phyloP scores from a whole-genome alignment of 2,329 filamentous ascomycete genomes.

The Phaeosphaeria sp. region DNA sequence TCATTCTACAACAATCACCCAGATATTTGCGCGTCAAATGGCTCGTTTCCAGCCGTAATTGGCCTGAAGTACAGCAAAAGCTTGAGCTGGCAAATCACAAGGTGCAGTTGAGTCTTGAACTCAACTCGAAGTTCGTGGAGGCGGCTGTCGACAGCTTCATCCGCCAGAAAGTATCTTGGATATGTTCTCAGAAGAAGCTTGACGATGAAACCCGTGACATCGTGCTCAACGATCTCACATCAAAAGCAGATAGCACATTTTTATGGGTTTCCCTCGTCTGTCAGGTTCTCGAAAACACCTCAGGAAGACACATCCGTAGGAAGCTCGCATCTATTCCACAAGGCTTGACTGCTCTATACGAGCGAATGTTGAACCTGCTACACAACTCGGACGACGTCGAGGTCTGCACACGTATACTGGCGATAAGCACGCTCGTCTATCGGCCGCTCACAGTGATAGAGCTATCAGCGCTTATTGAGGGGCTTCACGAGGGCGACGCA shows the following conservation, averaged over 20 bases:
- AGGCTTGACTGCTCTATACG: slow-evolving; percentile 49
- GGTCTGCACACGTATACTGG: slow-evolving; percentile 48
- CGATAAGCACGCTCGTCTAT: slow-evolving; percentile 35
- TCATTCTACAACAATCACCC: not conserved
- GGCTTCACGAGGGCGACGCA: slow-evolving; percentile 9
- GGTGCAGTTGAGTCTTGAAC: slow-evolving; percentile 38
- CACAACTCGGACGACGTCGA: slow-evolving; percentile 27
- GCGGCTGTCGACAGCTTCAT: slow-evolving; percentile 50
- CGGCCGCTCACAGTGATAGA: slow-evolving; percentile 50
- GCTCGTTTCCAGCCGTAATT: slow-evolving; percentile 25
- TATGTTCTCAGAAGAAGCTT: slow-evolving; percentile 34
- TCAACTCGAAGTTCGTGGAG: slow-evolving; percentile 45
- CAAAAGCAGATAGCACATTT: slow-evolving; percentile 51
- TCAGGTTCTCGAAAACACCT: slow-evolving; percentile 34
- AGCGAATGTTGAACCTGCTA: slow-evolving; percentile 49
- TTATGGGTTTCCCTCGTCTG: slow-evolving; percentile 35
- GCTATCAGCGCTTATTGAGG: slow-evolving; percentile 31
- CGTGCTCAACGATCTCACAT: slow-evolving; percentile 25
- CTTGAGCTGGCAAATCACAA: slow-evolving; percentile 26
- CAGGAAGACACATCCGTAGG: slow-evolving; percentile 14
- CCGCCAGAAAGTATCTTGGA: slow-evolving; percentile 35
- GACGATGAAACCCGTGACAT: slow-evolving; percentile 46
- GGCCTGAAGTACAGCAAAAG: slow-evolving; percentile 40
- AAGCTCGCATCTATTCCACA: slow-evolving; percentile 40
- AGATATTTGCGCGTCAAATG: slow-evolving; percentile 4